Evolutionary conservation across 192 early-diverging fungal species (phyloP), one percentile per base, ranked within the genome.

Genomic region (Coemansia sp.): DNA sequence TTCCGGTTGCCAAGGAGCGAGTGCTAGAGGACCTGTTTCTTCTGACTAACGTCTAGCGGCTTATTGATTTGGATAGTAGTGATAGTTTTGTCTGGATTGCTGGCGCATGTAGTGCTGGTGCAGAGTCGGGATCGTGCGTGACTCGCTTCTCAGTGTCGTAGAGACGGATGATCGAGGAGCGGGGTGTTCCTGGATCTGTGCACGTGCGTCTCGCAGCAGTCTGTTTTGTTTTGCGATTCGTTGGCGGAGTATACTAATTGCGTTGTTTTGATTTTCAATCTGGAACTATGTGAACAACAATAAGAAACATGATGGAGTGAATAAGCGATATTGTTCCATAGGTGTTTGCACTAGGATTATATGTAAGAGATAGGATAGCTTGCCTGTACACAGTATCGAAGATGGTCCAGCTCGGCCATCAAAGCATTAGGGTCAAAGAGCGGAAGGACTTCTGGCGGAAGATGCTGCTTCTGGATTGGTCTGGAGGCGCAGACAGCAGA

Each of bases 301-400:
- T 2, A 55, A n/a, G 22, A 34, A 10, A 27, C 8, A 44, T 40
- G n/a, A 41, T 28, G 23, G 22, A 15, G 15, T 38, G 22, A 58
- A 55, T 37, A 38, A 52, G 15, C n/a, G 40, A n/a, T n/a, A n/a
- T n/a, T n/a, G n/a, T n/a, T n/a, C n/a, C n/a, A n/a, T n/a, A n/a
- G n/a, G n/a, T n/a, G n/a, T n/a, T n/a, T n/a, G n/a, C n/a, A n/a
- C n/a, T n/a, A n/a, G n/a, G n/a, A n/a, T n/a, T n/a, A n/a, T n/a
- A n/a, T n/a, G n/a, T n/a, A n/a, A n/a, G n/a, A n/a, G n/a, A n/a
- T n/a, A n/a, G n/a, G n/a, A n/a, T n/a, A n/a, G 28, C 45, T 48
- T 78, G 61, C 75, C 56, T 72, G 62, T 13, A 72, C 30, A 37
- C 65, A 62, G 59, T 72, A 66, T 8, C 75, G 65, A 8, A 79